Evolutionary conservation across 306 rosid genomes (phyloP).

Genomic region (Mimosa bimucronata): DNA sequence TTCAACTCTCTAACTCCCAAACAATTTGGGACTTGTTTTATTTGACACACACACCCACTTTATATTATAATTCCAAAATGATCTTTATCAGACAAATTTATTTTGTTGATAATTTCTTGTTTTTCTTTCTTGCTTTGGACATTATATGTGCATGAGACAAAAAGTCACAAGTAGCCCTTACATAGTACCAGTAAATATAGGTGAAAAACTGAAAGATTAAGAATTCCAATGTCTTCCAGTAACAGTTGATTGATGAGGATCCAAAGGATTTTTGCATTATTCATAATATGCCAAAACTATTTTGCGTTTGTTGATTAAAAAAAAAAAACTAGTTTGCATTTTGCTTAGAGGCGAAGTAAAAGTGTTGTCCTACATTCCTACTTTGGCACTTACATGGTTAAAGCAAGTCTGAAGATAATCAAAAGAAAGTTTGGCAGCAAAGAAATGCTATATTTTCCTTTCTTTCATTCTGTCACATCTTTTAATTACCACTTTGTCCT

Average conservation of each 20-base stretch:
- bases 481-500: conserved; percentile 20
- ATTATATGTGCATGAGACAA: background rate
- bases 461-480: conserved; percentile 14
- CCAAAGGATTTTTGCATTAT: background rate
- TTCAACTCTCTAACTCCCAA: too few species aligned
- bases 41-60: too few species aligned
- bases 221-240: too few species aligned
- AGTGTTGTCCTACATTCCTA: background rate
- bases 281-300: background rate
- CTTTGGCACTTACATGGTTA: conserved; percentile 11
- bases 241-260: too few species aligned
- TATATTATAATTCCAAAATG: too few species aligned
- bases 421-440: conserved; percentile 17
- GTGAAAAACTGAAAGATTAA: background rate
- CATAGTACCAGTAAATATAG: background rate
- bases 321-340: too few species aligned
- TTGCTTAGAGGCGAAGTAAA: background rate
- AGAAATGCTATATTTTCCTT: background rate
- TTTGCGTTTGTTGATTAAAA: too few species aligned
- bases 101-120: too few species aligned
- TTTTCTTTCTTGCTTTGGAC: background rate
- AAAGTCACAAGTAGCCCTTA: background rate
- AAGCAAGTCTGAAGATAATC: conserved; percentile 9
- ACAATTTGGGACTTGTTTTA: too few species aligned
- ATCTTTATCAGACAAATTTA: background rate